Percentiles rank a stretch among this genome's conserved stretches.
Evolutionary conservation across 116 monocot genomes (phyloP).

Genomic region (Trichopus zeylanicus): DNA sequence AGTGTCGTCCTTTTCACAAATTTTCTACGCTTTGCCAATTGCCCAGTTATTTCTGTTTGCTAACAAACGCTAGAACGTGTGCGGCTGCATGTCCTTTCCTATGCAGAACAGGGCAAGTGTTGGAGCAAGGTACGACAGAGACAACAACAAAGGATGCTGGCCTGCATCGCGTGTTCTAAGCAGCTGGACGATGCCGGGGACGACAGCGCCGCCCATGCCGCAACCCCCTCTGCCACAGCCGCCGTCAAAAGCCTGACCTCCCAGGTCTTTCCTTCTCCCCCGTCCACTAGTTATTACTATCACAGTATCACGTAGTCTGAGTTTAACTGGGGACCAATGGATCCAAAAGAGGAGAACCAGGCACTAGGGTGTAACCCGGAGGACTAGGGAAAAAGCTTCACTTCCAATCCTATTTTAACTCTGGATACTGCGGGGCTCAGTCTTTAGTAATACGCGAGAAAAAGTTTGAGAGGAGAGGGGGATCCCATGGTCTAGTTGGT

Average conservation of each 20-base stretch:
- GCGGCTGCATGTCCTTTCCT: background rate
- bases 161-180: conserved; percentile 84
- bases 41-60: no score
- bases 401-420: background rate
- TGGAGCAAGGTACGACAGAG: background rate
- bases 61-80: no score
- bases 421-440: background rate
- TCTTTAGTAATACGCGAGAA: background rate
- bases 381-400: background rate
- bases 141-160: conserved; percentile 47
- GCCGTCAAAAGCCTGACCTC: conserved; percentile 63
- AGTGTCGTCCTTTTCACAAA: no score
- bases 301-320: background rate
- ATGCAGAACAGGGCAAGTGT: background rate
- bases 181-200: conserved; percentile 36
- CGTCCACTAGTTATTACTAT: background rate
- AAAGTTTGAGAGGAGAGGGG: background rate
- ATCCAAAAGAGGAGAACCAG: background rate
- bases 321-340: background rate
- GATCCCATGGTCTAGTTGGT: background rate
- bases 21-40: no score
- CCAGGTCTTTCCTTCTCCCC: conserved; percentile 31
- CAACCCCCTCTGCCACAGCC: conserved; percentile 36
- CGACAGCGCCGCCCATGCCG: conserved; percentile 34
- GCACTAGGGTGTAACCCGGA: background rate